These are phyloP conservation scores for Penicillium brasilianum DNA, from an alignment of 2,329 filamentous ascomycete species.

Conservation along the genomic window DNA sequence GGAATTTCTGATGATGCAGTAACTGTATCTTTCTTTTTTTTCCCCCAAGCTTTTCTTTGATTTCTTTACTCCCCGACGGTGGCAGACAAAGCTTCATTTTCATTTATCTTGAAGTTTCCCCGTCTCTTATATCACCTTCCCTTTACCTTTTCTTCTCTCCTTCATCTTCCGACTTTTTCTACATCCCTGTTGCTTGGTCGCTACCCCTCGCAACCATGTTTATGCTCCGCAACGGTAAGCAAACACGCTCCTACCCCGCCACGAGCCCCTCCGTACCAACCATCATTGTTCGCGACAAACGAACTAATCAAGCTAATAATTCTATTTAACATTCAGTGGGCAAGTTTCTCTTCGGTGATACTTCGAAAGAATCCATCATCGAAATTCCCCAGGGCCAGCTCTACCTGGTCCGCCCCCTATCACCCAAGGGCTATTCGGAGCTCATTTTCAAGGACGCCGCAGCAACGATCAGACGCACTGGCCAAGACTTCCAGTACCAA, in stretches of 20 bases:
- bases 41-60: constrained; percentile 8
- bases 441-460: constrained; percentile 98
- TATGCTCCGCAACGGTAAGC: constrained; percentile 62
- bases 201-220: constrained; percentile 54
- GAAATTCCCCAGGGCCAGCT: constrained; percentile 95
- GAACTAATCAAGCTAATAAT: constrained; percentile 12
- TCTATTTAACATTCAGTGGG: constrained; percentile 63
- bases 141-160: constrained; percentile 1
- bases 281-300: constrained; percentile 9
- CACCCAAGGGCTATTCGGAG: constrained; percentile 96
- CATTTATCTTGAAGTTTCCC: constrained; percentile 7
- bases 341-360: constrained; percentile 89
- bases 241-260: constrained; percentile 33
- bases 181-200: constrained; percentile 29
- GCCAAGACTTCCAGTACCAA: constrained; percentile 95
- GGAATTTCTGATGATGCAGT: constrained; percentile 23
- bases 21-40: constrained; percentile 6
- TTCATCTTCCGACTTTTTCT: constrained; percentile 4
- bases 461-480: constrained; percentile 87
- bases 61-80: constrained; percentile 5
- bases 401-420: constrained; percentile 92
- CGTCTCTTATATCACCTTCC: constrained; percentile 9
- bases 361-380: constrained; percentile 88
- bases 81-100: not conserved
- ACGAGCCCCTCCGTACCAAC: constrained; percentile 32